Evolutionary conservation across 371 early-diverging fungal species (phyloP), one percentile per base, ranked within the genome.

Genomic region (Choanephora cucurbitarum): DNA sequence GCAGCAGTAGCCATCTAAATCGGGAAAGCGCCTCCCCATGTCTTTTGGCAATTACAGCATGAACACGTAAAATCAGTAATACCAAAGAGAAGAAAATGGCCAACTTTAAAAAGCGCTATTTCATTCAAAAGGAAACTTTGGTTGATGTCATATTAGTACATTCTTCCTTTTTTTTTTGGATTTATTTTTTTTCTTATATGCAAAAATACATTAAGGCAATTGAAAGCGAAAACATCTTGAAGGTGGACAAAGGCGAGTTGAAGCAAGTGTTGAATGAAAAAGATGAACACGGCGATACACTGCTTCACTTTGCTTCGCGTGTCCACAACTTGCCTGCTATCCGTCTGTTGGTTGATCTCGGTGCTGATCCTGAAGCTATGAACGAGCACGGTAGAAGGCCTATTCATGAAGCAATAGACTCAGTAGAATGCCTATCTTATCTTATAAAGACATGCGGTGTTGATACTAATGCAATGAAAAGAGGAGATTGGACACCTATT

Each of bases 401-500:
- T 3, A 54, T 81, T 14, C 79, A 81, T 52, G 82, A 81, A 59
- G 76, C 72, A 6, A 76, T 81, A 41, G 76, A 76, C 49, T 62
- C 63, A 21, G n/a, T 55, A n/a, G 71, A 70, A 0, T 75, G 79
- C 44, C 60, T 73, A 0, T 17, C 42, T 3, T 75, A 57, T 54
- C 55, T 81, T 22, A 54, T 74, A 13, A 44, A 61, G 3, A 49
- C 42, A 9, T 66, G 68, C 31, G 53, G 69, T 18, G 72, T 76
- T 2, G 74, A 81, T 50, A 62, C 76, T 4, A 67, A 81, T 60
- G 78, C 80, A 11, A 66, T 79, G 58, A 81, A 81, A 58, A 58
- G 78, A 45, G 82, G 80, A 7, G 80, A 75, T 22, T 81, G 82
- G 82, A 79, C 82, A n/a, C 73, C 80, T 3, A 15, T 72, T 14